Percentiles rank a stretch among this genome's conserved stretches.
These are phyloP conservation scores for Cercospora berteroae DNA, from an alignment of 2,329 filamentous ascomycete genomes.

Conservation along the genomic window DNA sequence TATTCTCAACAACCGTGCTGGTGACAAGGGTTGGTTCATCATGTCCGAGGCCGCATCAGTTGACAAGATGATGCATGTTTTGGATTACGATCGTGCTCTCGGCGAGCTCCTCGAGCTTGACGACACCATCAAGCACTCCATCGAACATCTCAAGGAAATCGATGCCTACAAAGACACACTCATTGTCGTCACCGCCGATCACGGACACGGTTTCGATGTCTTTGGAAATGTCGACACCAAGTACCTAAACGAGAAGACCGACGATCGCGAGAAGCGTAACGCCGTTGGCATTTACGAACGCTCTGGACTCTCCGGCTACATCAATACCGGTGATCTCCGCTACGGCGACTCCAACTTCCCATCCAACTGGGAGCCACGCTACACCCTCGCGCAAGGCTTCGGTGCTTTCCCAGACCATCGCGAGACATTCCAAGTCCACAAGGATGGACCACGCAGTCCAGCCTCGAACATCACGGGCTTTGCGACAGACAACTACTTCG, in stretches of 20 bases:
- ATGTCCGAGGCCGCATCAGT: constrained; percentile 85
- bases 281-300: constrained; percentile 72
- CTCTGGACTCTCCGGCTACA: constrained; percentile 75
- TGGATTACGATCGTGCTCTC: constrained; percentile 82
- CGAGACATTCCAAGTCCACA: constrained; percentile 71
- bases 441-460: constrained; percentile 61
- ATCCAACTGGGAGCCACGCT: constrained; percentile 79
- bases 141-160: constrained; percentile 65
- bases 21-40: constrained; percentile 71
- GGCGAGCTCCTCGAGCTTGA: constrained; percentile 83
- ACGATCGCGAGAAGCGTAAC: constrained; percentile 69
- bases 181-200: constrained; percentile 79
- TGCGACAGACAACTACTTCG: constrained; percentile 57
- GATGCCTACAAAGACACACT: constrained; percentile 72
- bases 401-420: constrained; percentile 70
- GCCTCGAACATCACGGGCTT: constrained; percentile 55
- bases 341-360: constrained; percentile 78
- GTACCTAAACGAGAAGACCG: constrained; percentile 65
- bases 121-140: constrained; percentile 74
- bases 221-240: constrained; percentile 78
- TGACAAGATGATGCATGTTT: constrained; percentile 84
- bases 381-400: constrained; percentile 72
- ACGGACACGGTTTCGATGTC: constrained; percentile 87
- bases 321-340: constrained; percentile 56
- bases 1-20: constrained; percentile 52